phyloP scores from a whole-genome alignment of 1,139 yeast species.

The Suhomyces bribrorum region DNA sequence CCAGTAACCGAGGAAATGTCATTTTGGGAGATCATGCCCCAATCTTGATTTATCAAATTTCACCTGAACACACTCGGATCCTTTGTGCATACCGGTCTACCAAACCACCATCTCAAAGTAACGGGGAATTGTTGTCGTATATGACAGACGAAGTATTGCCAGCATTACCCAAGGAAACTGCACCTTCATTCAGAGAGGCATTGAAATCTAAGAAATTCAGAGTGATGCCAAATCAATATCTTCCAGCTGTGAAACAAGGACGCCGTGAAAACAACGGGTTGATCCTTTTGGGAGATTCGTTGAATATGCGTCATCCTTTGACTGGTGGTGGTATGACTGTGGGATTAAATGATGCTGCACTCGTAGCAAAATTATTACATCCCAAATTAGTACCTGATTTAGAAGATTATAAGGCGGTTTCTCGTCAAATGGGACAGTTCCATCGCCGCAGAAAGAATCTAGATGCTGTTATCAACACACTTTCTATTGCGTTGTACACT shows the following conservation, averaged over 20 bases:
- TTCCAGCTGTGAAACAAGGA: slow-evolving; percentile 67
- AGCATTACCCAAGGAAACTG: slow-evolving; percentile 60
- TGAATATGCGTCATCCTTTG: slow-evolving; percentile 96
- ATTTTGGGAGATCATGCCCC: slow-evolving; percentile 87
- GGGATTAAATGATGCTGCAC: slow-evolving; percentile 83
- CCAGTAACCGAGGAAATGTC: slow-evolving; percentile 83
- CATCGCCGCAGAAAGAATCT: slow-evolving; percentile 75
- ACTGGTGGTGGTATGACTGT: slow-evolving; percentile 99
- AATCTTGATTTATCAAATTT: slow-evolving; percentile 81
- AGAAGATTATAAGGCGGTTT: slow-evolving; percentile 54
- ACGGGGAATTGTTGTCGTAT: slow-evolving; percentile 62
- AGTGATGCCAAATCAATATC: slow-evolving; percentile 92
- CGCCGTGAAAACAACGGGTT: slow-evolving; percentile 67
- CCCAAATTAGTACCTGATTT: slow-evolving; percentile 60
- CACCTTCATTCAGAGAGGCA: slow-evolving; percentile 63
- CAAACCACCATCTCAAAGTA: slow-evolving; percentile 67
- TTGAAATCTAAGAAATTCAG: slow-evolving; percentile 54
- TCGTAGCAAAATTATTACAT: slow-evolving; percentile 61
- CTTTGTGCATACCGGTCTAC: slow-evolving; percentile 82
- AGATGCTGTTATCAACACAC: slow-evolving; percentile 83
- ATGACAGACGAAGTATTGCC: slow-evolving; percentile 63
- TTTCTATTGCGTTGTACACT: slow-evolving; percentile 86
- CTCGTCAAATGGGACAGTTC: slow-evolving; percentile 60
- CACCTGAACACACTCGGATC: slow-evolving; percentile 80
- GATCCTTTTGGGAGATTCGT: slow-evolving; percentile 85